Evolutionary conservation across 1,284 basidiomycete species (phyloP).

Genomic region (Earliella scabrosa): DNA sequence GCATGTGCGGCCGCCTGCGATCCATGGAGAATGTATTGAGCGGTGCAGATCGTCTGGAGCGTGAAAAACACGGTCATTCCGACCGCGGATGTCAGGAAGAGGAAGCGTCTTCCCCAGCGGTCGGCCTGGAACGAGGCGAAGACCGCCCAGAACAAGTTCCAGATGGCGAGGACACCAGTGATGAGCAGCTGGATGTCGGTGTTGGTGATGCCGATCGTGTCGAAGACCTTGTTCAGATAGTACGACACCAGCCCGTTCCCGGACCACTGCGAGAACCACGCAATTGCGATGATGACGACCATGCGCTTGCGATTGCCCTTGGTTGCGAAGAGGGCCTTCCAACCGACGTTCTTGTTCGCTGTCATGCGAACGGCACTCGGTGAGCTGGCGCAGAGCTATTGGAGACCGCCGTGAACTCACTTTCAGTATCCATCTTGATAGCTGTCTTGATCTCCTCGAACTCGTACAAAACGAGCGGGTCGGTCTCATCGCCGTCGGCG

Average conservation of each 20-base stretch:
- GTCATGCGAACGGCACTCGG: too few relatives aligned
- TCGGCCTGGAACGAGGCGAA: constrained; percentile 62
- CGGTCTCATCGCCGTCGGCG: constrained; percentile 69
- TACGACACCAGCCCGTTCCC: constrained; percentile 78
- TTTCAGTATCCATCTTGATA: constrained; percentile 60
- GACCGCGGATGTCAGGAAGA: constrained; percentile 66
- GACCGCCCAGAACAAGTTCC: constrained; percentile 72
- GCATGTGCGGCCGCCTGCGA: constrained; percentile 56
- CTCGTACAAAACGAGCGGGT: constrained; percentile 74
- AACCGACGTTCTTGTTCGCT: constrained; percentile 55
- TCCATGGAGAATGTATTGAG: constrained; percentile 55
- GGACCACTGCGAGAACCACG: constrained; percentile 79
- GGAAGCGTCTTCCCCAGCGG: constrained; percentile 59
- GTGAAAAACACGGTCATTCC: constrained; percentile 76
- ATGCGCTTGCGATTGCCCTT: constrained; percentile 71
- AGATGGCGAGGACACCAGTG: constrained; percentile 61
- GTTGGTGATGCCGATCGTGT: constrained; percentile 71
- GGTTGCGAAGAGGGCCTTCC: constrained; percentile 60
- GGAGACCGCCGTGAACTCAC: constrained; percentile 25
- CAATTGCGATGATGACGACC: constrained; percentile 68
- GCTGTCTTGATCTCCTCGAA: constrained; percentile 80
- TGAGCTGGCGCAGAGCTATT: too few relatives aligned
- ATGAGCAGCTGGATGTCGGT: constrained; percentile 54
- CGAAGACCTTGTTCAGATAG: constrained; percentile 75
- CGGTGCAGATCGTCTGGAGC: constrained; percentile 74